These are phyloP conservation scores for Encephalitozoon hellem DNA, from an alignment of 371 early-diverging fungal species.

Conservation along the genomic window DNA sequence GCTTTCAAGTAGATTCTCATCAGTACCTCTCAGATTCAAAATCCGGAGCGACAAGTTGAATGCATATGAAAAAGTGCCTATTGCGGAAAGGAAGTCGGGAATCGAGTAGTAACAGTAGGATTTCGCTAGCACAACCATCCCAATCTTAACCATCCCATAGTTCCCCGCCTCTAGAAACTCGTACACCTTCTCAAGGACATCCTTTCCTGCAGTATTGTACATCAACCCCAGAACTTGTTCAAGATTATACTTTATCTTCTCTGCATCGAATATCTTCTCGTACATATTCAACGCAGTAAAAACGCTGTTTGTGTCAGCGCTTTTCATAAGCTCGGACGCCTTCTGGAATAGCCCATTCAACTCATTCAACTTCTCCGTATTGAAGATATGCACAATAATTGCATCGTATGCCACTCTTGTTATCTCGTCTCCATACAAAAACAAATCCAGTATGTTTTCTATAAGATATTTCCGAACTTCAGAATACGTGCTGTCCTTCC, in stretches of 20 bases:
- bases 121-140: slow-evolving; percentile 50
- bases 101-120: slow-evolving; percentile 52
- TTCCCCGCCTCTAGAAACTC: slow-evolving; percentile 18
- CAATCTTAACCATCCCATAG: slow-evolving; percentile 29
- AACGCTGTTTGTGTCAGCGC: neutral
- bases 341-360: neutral
- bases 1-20: slow-evolving; percentile 18
- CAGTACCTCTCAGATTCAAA: slow-evolving; percentile 2
- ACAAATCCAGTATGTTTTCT: slow-evolving; percentile 19
- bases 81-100: slow-evolving; percentile 34
- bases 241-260: slow-evolving; percentile 42
- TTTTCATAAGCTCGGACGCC: neutral
- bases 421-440: slow-evolving; percentile 21
- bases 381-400: slow-evolving; percentile 36
- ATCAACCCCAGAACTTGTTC: slow-evolving; percentile 35
- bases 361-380: slow-evolving; percentile 13
- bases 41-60: slow-evolving; percentile 41
- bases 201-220: slow-evolving; percentile 37
- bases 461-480: slow-evolving; percentile 3
- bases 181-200: slow-evolving; percentile 22
- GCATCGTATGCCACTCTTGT: slow-evolving; percentile 18
- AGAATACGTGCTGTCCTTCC: slow-evolving; percentile 1
- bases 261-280: slow-evolving; percentile 23
- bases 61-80: slow-evolving; percentile 32
- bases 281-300: slow-evolving; percentile 19